Base-by-base conservation (phyloP, 768 basidiomycete genomes). In the Suillus weaverae region DNA sequence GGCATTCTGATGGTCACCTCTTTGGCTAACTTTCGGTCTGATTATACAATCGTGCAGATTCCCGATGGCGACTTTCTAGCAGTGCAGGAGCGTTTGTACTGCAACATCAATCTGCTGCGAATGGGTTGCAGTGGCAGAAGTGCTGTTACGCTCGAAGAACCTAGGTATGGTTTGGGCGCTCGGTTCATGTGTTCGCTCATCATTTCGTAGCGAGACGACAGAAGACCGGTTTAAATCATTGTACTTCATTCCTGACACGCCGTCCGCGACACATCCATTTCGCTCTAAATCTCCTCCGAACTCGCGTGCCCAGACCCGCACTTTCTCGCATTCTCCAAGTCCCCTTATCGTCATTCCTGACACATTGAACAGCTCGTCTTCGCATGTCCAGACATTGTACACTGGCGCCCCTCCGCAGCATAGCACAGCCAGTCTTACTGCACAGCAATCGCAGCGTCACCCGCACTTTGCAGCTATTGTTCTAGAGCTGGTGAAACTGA, bases 21-120 rank as follows among this genome's bases (percentile, higher is more conserved):
- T 13, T 85, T 95, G 33, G 90, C 91, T 51, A 89, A 91, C 79
- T 95, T 95, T 73, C 90, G 90, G 62, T 93, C 92, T 2, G 92
- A 94, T 80, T 91, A 87, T 73, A 91, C 91, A 63, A 92, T 94
- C 66, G 89, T 94, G 38, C 88, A 85, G 65, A 86, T 95, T 61
- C 91, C 91, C 0, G 77, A 81, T 53, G 93, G 76, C 14, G 81
- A 89, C 74, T 91, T 88, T 75, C 81, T 84, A 22, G 81, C 83
- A 44, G 81, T 82, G 38, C 84, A 83, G 66, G 86, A 90, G 64
- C 86, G 86, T 67, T 84, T 95, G 36, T 92, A 90, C 74, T 83
- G 88, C 60, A 95, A 94, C 71, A 91, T 94, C 69, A 89, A 90
- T 74, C 81, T 95, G 26, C 81, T 92, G 50, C 85, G 93, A n/a